Conservation (phyloP, 768 basidiomycete genomes). For the Cystobasidium ongulense region DNA sequence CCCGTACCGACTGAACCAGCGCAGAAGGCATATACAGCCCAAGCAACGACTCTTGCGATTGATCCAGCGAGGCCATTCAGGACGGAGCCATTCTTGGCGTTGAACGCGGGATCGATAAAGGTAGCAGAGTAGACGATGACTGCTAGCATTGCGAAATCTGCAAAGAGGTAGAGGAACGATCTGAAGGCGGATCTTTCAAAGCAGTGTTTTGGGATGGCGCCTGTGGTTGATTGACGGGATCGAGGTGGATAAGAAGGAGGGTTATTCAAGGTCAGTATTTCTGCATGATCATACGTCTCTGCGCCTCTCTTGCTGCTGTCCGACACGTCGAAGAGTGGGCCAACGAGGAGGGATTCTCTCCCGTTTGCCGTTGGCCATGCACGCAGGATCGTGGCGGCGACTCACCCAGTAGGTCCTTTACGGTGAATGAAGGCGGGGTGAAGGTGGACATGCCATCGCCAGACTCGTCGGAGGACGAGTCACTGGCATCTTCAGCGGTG, state of each 20-base stretch:
- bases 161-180: conserved; percentile 67
- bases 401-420: conserved; percentile 37
- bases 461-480: neutral
- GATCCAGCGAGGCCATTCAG: conserved; percentile 52
- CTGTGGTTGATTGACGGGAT: conserved; percentile 27
- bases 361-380: too few relatives aligned
- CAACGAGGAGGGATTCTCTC: neutral
- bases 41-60: conserved; percentile 48
- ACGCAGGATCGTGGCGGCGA: too few relatives aligned
- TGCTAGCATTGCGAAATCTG: conserved; percentile 66
- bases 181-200: conserved; percentile 77
- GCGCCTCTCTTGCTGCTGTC: neutral
- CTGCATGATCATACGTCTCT: too few relatives aligned
- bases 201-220: conserved; percentile 55
- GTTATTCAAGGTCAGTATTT: neutral
- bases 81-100: conserved; percentile 51
- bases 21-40: conserved; percentile 35
- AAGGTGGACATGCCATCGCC: conserved; percentile 31
- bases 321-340: neutral
- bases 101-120: conserved; percentile 56
- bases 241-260: neutral
- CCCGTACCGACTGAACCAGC: conserved; percentile 77
- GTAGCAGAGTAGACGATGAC: conserved; percentile 60
- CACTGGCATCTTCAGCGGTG: neutral
- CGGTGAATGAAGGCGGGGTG: conserved; percentile 39